phyloP scores from a whole-genome alignment of 805 yeast species.

The Candida sakaeoensis region DNA sequence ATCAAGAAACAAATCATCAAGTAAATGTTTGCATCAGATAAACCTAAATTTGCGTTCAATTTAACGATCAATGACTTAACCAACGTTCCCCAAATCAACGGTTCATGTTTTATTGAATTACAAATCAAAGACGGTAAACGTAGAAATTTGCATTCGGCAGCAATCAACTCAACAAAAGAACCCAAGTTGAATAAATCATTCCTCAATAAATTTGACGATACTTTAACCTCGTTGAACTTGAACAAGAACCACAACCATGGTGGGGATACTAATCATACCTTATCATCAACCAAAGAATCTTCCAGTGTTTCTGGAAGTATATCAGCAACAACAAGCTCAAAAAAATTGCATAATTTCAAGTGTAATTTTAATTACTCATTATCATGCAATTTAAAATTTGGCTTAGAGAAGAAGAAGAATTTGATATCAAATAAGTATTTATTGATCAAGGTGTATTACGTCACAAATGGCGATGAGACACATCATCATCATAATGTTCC shows the following conservation, averaged over 20 bases:
- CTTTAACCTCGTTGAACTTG: not conserved
- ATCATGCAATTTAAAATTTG: constrained; percentile 36
- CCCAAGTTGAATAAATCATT: constrained; percentile 6
- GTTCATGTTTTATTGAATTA: constrained; percentile 65
- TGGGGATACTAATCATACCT: not conserved
- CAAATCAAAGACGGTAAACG: constrained; percentile 48
- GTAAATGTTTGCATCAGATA: constrained; percentile 22
- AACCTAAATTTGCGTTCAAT: constrained; percentile 61
- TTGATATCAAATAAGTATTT: constrained; percentile 42
- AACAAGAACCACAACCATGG: not conserved
- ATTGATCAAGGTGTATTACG: constrained; percentile 33
- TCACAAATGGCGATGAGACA: constrained; percentile 20
- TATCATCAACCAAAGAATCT: not conserved
- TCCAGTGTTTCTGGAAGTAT: constrained; percentile 12
- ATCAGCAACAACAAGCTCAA: constrained; percentile 26
- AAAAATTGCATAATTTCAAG: constrained; percentile 36
- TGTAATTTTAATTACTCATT: constrained; percentile 34
- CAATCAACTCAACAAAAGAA: not conserved
- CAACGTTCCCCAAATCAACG: constrained; percentile 81
- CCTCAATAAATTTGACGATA: constrained; percentile 8
- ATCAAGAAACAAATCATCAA: not conserved
- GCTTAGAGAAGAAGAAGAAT: constrained; percentile 35
- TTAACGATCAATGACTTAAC: constrained; percentile 63
- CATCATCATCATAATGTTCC: constrained; percentile 10
- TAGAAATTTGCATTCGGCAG: constrained; percentile 3